Conservation (phyloP, 805 yeast genomes). For the Dipodascus albidus region DNA sequence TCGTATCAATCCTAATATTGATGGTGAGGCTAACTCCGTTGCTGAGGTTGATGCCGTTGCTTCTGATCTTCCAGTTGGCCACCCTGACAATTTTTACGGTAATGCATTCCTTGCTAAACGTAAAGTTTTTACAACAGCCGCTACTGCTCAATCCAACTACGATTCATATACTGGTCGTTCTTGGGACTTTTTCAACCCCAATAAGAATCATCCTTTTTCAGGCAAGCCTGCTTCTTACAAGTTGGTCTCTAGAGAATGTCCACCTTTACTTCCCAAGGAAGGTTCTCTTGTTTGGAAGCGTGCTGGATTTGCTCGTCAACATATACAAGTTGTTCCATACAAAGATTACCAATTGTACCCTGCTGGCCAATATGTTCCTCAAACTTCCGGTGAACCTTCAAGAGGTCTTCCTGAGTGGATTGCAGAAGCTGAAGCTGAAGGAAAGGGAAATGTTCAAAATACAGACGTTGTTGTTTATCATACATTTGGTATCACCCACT, state of each 20-base stretch:
- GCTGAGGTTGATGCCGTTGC: slow-evolving; percentile 54
- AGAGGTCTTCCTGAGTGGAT: slow-evolving; percentile 21
- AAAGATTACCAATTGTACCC: slow-evolving; percentile 65
- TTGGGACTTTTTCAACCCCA: slow-evolving; percentile 44
- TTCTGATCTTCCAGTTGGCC: slow-evolving; percentile 49
- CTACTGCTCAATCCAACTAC: slow-evolving; percentile 52
- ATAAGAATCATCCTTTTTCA: slow-evolving; percentile 51
- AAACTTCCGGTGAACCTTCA: slow-evolving; percentile 24
- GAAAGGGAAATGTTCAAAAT: slow-evolving; percentile 27
- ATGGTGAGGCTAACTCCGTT: slow-evolving; percentile 69
- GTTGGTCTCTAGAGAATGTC: slow-evolving; percentile 63
- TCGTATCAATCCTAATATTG: slow-evolving; percentile 71
- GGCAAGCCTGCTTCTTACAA: slow-evolving; percentile 69
- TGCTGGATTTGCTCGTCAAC: slow-evolving; percentile 69
- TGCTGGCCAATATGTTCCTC: slow-evolving; percentile 41
- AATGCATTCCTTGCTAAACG: slow-evolving; percentile 61
- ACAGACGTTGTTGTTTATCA: slow-evolving; percentile 69
- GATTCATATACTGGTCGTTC: slow-evolving; percentile 55
- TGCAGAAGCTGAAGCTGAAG: slow-evolving; percentile 25
- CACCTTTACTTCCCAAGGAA: slow-evolving; percentile 60
- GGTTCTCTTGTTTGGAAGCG: slow-evolving; percentile 69
- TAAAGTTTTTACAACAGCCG: slow-evolving; percentile 43
- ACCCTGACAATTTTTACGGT: slow-evolving; percentile 64
- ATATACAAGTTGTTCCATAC: slow-evolving; percentile 61
- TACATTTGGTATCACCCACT: slow-evolving; percentile 75